Evolutionary conservation across 768 basidiomycete genomes (phyloP).

Genomic region (Butyriboletus loyo): DNA sequence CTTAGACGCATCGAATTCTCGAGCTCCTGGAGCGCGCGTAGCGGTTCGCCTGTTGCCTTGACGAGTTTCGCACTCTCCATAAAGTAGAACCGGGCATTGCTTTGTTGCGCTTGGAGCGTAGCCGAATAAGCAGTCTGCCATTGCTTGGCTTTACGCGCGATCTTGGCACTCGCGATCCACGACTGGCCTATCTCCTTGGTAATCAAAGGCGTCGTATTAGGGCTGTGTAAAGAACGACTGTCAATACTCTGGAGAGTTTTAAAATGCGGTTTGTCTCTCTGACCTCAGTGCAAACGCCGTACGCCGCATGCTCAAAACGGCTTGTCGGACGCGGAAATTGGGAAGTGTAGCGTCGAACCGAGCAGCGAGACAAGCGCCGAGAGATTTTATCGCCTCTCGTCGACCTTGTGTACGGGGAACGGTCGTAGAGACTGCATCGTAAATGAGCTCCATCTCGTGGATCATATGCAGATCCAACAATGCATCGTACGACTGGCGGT

Average conservation of each 20-base stretch:
- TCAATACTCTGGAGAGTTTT: conserved; percentile 6
- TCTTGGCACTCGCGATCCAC: conserved; percentile 94
- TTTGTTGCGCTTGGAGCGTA: conserved; percentile 82
- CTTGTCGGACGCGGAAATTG: conserved; percentile 84
- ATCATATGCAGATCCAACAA: conserved; percentile 81
- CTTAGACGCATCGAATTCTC: conserved; percentile 64
- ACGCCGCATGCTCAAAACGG: conserved; percentile 84
- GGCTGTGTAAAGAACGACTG: neutral
- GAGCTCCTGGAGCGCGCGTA: conserved; percentile 84
- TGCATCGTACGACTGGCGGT: conserved; percentile 84
- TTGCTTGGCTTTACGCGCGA: conserved; percentile 92
- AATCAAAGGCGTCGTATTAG: conserved; percentile 36
- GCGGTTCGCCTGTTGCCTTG: conserved; percentile 71
- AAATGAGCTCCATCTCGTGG: conserved; percentile 78
- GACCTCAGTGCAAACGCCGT: conserved; percentile 79
- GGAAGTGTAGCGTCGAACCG: conserved; percentile 80
- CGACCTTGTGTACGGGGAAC: conserved; percentile 38
- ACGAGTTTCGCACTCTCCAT: conserved; percentile 88
- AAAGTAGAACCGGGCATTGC: conserved; percentile 70
- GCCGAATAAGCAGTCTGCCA: conserved; percentile 97
- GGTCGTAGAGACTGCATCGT: conserved; percentile 39
- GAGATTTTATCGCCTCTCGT: conserved; percentile 40
- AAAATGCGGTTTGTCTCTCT: conserved; percentile 28
- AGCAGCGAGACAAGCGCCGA: conserved; percentile 44
- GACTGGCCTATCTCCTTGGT: conserved; percentile 69